These are phyloP conservation scores for Xanthoconium stramineum DNA, from an alignment of 768 basidiomycete species.

Conservation along the genomic window DNA sequence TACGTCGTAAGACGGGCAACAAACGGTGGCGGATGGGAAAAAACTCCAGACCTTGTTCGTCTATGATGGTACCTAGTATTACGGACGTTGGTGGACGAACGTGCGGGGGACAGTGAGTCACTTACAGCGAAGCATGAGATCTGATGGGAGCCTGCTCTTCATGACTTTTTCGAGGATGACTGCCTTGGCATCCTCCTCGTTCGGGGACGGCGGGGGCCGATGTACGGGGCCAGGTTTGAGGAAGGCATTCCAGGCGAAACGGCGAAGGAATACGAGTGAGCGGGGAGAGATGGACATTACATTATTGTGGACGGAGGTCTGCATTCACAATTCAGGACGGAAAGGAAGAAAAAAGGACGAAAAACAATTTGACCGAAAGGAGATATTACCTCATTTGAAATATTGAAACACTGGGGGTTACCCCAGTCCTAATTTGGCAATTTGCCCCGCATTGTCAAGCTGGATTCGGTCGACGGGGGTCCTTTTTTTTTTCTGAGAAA, in stretches of 20 bases:
- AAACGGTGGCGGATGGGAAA: conserved; percentile 9
- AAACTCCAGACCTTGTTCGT: conserved; percentile 65
- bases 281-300: conserved; percentile 28
- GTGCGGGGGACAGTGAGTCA: conserved; percentile 20
- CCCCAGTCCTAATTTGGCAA: conserved; percentile 16
- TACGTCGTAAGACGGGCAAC: conserved; percentile 21
- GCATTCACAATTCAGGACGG: conserved; percentile 27
- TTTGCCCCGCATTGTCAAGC: conserved; percentile 15
- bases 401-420: conserved; percentile 16
- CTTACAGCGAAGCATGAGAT: conserved; percentile 90
- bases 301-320: conserved; percentile 38
- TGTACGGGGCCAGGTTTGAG: neutral
- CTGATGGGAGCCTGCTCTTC: conserved; percentile 84
- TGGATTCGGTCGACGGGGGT: neutral
- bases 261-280: conserved; percentile 1
- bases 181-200: conserved; percentile 68
- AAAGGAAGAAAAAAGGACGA: conserved; percentile 17
- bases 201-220: conserved; percentile 27
- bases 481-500: neutral
- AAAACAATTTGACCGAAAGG: conserved; percentile 18
- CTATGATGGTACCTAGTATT: conserved; percentile 76
- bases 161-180: conserved; percentile 82
- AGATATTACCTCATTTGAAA: conserved; percentile 17
- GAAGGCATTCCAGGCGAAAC: conserved; percentile 30
- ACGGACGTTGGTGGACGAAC: conserved; percentile 10